Conservation (phyloP, 768 basidiomycete genomes). For the Xanthoconium stramineum region DNA sequence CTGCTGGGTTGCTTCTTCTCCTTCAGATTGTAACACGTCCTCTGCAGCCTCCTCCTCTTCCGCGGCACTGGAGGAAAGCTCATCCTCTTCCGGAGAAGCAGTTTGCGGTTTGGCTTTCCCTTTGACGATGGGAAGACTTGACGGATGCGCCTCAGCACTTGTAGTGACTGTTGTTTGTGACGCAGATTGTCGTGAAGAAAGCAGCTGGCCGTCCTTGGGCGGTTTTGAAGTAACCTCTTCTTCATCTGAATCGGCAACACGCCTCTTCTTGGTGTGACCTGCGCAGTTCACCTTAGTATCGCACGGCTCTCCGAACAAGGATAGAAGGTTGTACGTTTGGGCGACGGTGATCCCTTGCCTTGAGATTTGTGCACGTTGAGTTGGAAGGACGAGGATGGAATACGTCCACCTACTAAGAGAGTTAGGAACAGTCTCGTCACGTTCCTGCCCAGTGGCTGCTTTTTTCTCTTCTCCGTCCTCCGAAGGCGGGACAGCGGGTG, state of each 20-base stretch:
- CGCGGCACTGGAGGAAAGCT: conserved; percentile 29
- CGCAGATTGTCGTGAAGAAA: neutral
- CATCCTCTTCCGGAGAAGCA: conserved; percentile 29
- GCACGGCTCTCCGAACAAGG: neutral
- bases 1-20: conserved; percentile 62
- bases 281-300: conserved; percentile 4
- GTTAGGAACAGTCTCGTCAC: neutral
- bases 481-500: conserved; percentile 20
- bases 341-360: conserved; percentile 31
- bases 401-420: conserved; percentile 11
- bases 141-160: neutral
- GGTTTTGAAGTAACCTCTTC: conserved; percentile 26
- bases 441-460: conserved; percentile 14
- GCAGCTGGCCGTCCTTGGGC: neutral
- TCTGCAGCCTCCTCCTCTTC: conserved; percentile 41
- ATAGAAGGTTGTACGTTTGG: conserved; percentile 15
- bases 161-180: neutral
- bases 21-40: conserved; percentile 43
- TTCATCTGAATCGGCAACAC: conserved; percentile 53
- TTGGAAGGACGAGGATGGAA: neutral
- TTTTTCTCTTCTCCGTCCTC: conserved; percentile 25
- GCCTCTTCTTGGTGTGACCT: conserved; percentile 47
- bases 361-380: conserved; percentile 32
- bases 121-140: conserved; percentile 4
- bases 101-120: conserved; percentile 14